These are phyloP conservation scores for Danielia reshetovae DNA, from an alignment of 805 yeast species.

Conservation along the genomic window DNA sequence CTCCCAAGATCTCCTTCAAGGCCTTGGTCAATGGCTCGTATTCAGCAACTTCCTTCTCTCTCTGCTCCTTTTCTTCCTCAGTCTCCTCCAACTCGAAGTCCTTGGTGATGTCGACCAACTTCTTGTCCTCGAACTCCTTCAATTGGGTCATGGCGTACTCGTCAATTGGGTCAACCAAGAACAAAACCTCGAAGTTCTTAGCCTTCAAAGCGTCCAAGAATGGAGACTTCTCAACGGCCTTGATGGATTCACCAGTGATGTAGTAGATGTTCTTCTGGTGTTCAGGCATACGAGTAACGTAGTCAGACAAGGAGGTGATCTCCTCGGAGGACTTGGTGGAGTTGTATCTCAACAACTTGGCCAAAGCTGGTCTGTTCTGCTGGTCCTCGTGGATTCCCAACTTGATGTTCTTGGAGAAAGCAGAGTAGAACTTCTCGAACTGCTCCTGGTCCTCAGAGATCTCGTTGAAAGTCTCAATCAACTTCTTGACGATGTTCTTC, in stretches of 20 bases:
- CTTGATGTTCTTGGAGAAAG: slow-evolving; percentile 96
- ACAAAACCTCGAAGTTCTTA: slow-evolving; percentile 96
- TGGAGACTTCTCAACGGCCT: slow-evolving; percentile 98
- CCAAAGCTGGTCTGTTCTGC: slow-evolving; percentile 93
- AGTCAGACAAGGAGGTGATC: slow-evolving; percentile 90
- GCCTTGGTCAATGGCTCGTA: slow-evolving; percentile 93
- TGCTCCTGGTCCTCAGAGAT: slow-evolving; percentile 98
- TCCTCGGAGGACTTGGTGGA: slow-evolving; percentile 95
- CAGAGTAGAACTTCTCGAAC: slow-evolving; percentile 96
- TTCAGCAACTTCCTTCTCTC: slow-evolving; percentile 91
- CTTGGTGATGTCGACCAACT: slow-evolving; percentile 97
- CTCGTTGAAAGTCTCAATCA: slow-evolving; percentile 98
- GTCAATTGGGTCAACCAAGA: slow-evolving; percentile 98
- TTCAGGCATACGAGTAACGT: slow-evolving; percentile 99
- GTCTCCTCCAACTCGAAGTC: slow-evolving; percentile 98
- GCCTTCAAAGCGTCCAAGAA: slow-evolving; percentile 98
- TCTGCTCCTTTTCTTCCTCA: slow-evolving; percentile 91
- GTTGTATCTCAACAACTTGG: slow-evolving; percentile 95
- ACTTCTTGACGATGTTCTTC: slow-evolving; percentile 98
- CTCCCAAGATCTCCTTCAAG: slow-evolving; percentile 95
- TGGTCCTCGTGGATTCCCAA: slow-evolving; percentile 99
- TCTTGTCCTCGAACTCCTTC: slow-evolving; percentile 99
- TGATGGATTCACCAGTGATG: slow-evolving; percentile 98
- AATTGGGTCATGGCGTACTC: slow-evolving; percentile 99
- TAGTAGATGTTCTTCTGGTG: slow-evolving; percentile 99